Evolutionary conservation across 169 alveolate genomes (phyloP), one percentile per base, ranked within the genome.

Genomic region (Toxoplasma gondii): DNA sequence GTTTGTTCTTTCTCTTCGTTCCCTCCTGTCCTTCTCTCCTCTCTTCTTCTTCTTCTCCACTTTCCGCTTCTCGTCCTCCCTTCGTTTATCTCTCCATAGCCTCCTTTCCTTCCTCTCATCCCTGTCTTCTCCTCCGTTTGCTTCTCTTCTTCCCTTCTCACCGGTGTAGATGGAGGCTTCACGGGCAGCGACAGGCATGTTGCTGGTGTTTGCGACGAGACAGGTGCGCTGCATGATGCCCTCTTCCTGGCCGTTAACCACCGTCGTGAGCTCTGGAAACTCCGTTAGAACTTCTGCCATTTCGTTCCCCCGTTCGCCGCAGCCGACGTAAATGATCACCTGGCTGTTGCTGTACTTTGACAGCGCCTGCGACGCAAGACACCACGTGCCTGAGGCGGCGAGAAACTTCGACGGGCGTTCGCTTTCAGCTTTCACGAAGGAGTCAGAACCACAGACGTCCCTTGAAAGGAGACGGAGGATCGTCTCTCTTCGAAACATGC

Each of bases 151-250:
- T 1, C 49, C 7, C 45, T 31, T 36, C 74, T 87, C 31, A 53
- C 82, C 99, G 7, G 99, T 98, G 96, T 98, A 99, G 88, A 99
- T 98, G 54, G 99, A 98, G 80, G 99, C 99, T 97, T 99, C 99
- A 97, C 99, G 98, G 39, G 99, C 99, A 29, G 99, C 99, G 95
- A 99, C 99, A 29, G 99, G 99, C 99, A 99, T 99, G 97, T 99
- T 99, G 31, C 99, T 99, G 41, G 99, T 99, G 96, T 99, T 99
- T 83, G 99, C 99, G 83, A 99, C 99, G 94, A 99, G 97, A 90
- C 99, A 98, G 83, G 99, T 99, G 93, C 99, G 98, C 97, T 99
- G 98, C 99, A 99, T 99, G 95, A 99, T 99, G 91, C 98, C 98
- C 93, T 98, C 99, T 95, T 98, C 98, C 88, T 98, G 96, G 44